Base-by-base conservation (phyloP, 2,329 filamentous ascomycete genomes). In the Diaporthe destruens region DNA sequence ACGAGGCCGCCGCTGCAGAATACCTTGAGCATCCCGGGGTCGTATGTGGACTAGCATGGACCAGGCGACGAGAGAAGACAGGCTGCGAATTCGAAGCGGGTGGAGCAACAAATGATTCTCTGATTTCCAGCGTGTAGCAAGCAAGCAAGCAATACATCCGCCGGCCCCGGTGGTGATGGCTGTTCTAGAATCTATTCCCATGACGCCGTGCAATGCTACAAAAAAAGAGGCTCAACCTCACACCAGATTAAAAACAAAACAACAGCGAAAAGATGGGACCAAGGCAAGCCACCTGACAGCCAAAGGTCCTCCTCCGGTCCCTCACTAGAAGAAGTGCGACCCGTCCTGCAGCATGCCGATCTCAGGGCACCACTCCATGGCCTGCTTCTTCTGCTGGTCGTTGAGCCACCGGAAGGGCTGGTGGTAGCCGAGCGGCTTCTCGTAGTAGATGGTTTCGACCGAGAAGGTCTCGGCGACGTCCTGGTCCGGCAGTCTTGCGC, bases 281-380 rank as follows among this genome's bases (percentile, higher is more conserved):
- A 56, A 16, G 8, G 18, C 8, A 23, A 25, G 36, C 56, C 36
- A 42, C 34, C 56, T 39, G 56, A n/a, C 34, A 39, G 20, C 44
- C 47, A 7, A 2, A 6, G 2, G n/a, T 9, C 4, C 42, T 16
- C 12, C 32, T 6, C 16, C 18, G 12, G 3, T n/a, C 7, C 7
- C 9, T n/a, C 20, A 71, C 3, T 47, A 14, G 18, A 73, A 73
- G 44, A 73, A 73, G 44, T 73, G 72, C 42, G 68, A 71, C 29
- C 44, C 54, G 8, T 71, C 72, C 59, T 73, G 72, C 8, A 77
- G 55, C 75, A 78, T 75, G 32, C 56, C 73, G 3, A 76, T 73
- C 73, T 81, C 80, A 0, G 80, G 80, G 73, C 80, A 82, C 76
- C 78, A 81, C 63, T 75, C 66, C 39, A 74, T 70, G 20, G 80